Evolutionary conservation across 305 asterid genomes (phyloP).

Genomic region (Fraxinus baroniana): DNA sequence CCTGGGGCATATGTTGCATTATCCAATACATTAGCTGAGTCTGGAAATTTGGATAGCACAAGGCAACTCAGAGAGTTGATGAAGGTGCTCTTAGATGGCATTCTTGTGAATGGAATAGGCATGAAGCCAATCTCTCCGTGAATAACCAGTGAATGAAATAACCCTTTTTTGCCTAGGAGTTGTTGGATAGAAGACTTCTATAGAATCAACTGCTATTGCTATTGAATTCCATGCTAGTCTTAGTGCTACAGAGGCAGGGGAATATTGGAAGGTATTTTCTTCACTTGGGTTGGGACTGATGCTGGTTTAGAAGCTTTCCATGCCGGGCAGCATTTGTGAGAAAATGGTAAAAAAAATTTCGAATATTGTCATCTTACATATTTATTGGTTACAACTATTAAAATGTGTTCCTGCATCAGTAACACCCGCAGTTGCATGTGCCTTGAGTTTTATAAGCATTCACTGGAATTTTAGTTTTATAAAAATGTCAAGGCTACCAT

Average conservation of each 20-base stretch:
- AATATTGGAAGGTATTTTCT: constrained; percentile 71
- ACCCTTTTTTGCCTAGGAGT: too few species aligned
- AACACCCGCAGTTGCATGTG: too few species aligned
- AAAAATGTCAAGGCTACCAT: not conserved
- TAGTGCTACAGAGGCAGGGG: constrained; percentile 76
- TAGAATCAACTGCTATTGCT: constrained; percentile 31
- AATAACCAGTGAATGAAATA: too few species aligned
- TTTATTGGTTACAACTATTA: not conserved
- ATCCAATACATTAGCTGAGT: constrained; percentile 78
- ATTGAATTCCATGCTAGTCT: too few species aligned
- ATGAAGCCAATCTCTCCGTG: constrained; percentile 58
- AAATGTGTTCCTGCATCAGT: not conserved
- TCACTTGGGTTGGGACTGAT: constrained; percentile 74
- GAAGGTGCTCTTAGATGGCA: constrained; percentile 35
- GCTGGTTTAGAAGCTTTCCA: constrained; percentile 65
- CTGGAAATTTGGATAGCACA: constrained; percentile 78
- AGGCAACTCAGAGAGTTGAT: constrained; percentile 72
- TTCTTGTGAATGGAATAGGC: too few species aligned
- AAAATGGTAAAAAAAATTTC: not conserved
- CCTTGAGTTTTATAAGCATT: not conserved
- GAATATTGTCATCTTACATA: not conserved
- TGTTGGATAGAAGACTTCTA: too few species aligned
- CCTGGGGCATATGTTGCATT: constrained; percentile 82
- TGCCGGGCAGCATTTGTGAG: constrained; percentile 44
- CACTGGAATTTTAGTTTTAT: too few species aligned